phyloP scores from a whole-genome alignment of 116 monocot species.

The Zostera marina region DNA sequence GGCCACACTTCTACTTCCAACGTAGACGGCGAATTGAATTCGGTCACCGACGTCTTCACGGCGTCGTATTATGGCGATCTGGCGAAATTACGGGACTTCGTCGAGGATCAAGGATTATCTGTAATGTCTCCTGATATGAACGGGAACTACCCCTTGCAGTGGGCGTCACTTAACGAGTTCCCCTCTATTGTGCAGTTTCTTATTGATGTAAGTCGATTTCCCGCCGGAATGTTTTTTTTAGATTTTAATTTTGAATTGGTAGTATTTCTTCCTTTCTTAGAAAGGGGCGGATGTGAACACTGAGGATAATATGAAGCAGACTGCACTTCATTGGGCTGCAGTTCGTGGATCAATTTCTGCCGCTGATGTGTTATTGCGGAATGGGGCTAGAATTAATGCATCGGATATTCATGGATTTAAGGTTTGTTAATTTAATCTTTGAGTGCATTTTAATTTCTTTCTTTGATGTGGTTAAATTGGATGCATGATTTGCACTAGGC shows the following conservation, averaged over 20 bases:
- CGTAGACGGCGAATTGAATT: too few relatives aligned
- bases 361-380: slow-evolving; percentile 61
- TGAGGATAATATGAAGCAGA: slow-evolving; percentile 48
- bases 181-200: slow-evolving; percentile 49
- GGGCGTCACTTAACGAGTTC: slow-evolving; percentile 76
- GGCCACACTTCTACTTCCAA: too few relatives aligned
- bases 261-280: slow-evolving; percentile 14
- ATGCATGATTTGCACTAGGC: slow-evolving; percentile 39
- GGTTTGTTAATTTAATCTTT: slow-evolving; percentile 22
- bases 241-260: neutral
- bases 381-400: slow-evolving; percentile 57
- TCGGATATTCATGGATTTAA: slow-evolving; percentile 65
- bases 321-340: slow-evolving; percentile 90
- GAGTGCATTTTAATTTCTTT: neutral
- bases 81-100: slow-evolving; percentile 46
- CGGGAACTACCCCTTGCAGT: slow-evolving; percentile 79
- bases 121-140: slow-evolving; percentile 49
- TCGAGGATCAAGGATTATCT: slow-evolving; percentile 40
- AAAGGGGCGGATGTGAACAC: slow-evolving; percentile 72
- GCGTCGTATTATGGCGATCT: slow-evolving; percentile 77
- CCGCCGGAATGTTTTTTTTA: neutral
- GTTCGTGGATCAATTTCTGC: slow-evolving; percentile 47
- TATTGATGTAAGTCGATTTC: slow-evolving; percentile 35
- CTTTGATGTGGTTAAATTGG: neutral
- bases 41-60: slow-evolving; percentile 42